A percentile compares a stretch with the other conserved stretches of the same genome.
Conservation (phyloP, 805 yeast species). For the Cyberlindnera samutprakarnensis region DNA sequence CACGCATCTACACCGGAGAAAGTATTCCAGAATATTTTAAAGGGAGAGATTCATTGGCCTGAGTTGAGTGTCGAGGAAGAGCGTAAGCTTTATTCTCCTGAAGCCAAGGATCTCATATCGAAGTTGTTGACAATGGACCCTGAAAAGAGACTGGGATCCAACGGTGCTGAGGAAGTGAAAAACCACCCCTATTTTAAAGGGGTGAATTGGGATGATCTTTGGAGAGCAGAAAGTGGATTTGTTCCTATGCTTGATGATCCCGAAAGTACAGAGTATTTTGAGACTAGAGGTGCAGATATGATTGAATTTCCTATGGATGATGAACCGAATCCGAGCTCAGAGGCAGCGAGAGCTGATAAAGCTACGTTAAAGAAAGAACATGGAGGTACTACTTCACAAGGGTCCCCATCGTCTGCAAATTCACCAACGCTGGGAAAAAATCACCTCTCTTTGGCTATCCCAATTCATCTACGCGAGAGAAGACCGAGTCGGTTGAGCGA, state of each 20-base stretch:
- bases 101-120: conserved; percentile 68
- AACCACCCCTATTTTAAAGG: conserved; percentile 69
- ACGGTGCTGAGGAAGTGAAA: conserved; percentile 75
- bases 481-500: conserved; percentile 69
- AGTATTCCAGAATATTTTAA: conserved; percentile 77
- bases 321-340: conserved; percentile 24
- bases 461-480: conserved; percentile 57
- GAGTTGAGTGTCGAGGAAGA: conserved; percentile 45
- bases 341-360: neutral
- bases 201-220: conserved; percentile 69
- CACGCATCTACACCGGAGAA: conserved; percentile 71
- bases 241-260: conserved; percentile 76
- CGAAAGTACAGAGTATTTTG: conserved; percentile 87
- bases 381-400: conserved; percentile 14
- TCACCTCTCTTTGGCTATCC: conserved; percentile 40
- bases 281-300: conserved; percentile 77
- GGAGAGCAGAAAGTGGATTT: conserved; percentile 69
- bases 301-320: conserved; percentile 46
- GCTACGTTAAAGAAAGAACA: conserved; percentile 4
- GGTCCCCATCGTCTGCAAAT: conserved; percentile 25
- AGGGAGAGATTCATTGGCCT: conserved; percentile 82
- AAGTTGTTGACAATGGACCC: conserved; percentile 61
- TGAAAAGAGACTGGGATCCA: conserved; percentile 59
- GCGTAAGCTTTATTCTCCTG: conserved; percentile 46
- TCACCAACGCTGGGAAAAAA: conserved; percentile 26